A percentile compares a stretch with the other conserved stretches of the same genome.
These are phyloP conservation scores for Xylaria sp. DNA, from an alignment of 2,329 filamentous ascomycete species.

Conservation along the genomic window DNA sequence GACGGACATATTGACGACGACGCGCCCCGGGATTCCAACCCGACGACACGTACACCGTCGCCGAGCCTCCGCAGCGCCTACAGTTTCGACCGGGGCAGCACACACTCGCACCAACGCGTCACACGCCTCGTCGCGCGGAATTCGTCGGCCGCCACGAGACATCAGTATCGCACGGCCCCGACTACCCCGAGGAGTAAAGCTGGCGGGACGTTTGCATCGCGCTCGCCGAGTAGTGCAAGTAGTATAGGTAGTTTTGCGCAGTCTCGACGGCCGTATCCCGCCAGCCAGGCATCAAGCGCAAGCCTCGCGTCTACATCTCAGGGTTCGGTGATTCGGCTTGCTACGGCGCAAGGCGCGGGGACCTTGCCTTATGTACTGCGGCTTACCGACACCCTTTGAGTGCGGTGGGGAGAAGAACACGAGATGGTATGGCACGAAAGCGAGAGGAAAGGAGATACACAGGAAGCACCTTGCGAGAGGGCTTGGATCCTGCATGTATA, in stretches of 20 bases:
- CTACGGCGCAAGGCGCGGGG: slow-evolving; percentile 51
- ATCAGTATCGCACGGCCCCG: slow-evolving; percentile 63
- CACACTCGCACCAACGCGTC: slow-evolving; percentile 46
- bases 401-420: slow-evolving; percentile 19
- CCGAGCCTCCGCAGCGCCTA: slow-evolving; percentile 46
- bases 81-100: slow-evolving; percentile 40
- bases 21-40: slow-evolving; percentile 56
- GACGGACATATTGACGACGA: slow-evolving; percentile 53
- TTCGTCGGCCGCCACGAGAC: slow-evolving; percentile 58
- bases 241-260: slow-evolving; percentile 53
- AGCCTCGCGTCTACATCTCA: slow-evolving; percentile 42
- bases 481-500: not conserved
- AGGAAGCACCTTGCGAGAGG: not conserved
- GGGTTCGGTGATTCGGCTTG: slow-evolving; percentile 59
- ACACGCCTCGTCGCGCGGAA: slow-evolving; percentile 51
- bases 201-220: slow-evolving; percentile 53
- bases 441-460: not conserved
- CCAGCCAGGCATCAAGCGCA: slow-evolving; percentile 45
- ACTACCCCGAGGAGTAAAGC: slow-evolving; percentile 61
- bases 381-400: slow-evolving; percentile 44
- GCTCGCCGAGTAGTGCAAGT: slow-evolving; percentile 43
- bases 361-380: slow-evolving; percentile 53
- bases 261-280: slow-evolving; percentile 55
- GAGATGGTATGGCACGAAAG: slow-evolving; percentile 28
- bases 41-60: slow-evolving; percentile 52